Evolutionary conservation across 2,329 filamentous ascomycete species (phyloP).

Genomic region (Cladobotryum mycophilum): DNA sequence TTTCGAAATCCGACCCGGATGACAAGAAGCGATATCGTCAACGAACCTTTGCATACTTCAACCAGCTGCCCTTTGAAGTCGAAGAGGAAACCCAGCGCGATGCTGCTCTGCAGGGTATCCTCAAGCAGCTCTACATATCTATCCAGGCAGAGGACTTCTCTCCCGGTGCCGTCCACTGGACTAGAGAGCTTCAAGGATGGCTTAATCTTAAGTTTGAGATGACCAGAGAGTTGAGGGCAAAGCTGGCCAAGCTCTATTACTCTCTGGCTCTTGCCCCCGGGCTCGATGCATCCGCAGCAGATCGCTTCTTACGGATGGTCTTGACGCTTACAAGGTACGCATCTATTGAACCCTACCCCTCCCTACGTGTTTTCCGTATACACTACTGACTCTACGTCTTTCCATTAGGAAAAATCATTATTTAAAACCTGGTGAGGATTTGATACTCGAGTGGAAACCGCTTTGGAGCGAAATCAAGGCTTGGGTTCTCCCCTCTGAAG

Average conservation of each 20-base stretch:
- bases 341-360: no score
- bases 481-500: slow-evolving; percentile 81
- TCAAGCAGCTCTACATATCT: slow-evolving; percentile 89
- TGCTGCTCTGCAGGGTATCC: slow-evolving; percentile 73
- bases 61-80: slow-evolving; percentile 80
- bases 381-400: slow-evolving; percentile 2
- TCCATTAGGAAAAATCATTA: slow-evolving; percentile 80
- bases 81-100: slow-evolving; percentile 76
- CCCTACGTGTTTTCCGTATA: slow-evolving; percentile 4
- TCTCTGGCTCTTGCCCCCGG: slow-evolving; percentile 87
- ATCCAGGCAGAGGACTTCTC: slow-evolving; percentile 90
- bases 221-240: slow-evolving; percentile 73
- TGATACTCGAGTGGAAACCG: slow-evolving; percentile 88
- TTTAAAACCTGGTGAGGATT: slow-evolving; percentile 79
- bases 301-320: slow-evolving; percentile 95
- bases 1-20: slow-evolving; percentile 42
- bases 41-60: slow-evolving; percentile 88
- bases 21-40: slow-evolving; percentile 67
- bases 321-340: slow-evolving; percentile 86
- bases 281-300: slow-evolving; percentile 71
- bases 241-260: slow-evolving; percentile 86
- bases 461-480: slow-evolving; percentile 89
- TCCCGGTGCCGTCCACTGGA: slow-evolving; percentile 93
- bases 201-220: slow-evolving; percentile 96
- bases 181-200: slow-evolving; percentile 91